phyloP scores from a whole-genome alignment of 2,329 filamentous ascomycete species.

The Pyrenophora graminea region DNA sequence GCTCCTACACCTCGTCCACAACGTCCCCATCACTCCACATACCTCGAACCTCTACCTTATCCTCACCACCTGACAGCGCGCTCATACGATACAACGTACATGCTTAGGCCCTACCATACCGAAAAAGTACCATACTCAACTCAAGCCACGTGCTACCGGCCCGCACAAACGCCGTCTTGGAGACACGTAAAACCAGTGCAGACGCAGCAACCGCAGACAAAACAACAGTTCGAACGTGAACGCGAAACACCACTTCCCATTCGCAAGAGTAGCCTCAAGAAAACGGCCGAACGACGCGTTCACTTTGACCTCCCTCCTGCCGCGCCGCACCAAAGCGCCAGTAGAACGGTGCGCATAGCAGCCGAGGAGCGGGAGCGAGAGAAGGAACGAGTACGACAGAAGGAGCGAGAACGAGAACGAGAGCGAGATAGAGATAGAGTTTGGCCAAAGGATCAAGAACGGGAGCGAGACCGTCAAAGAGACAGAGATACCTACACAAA shows the following conservation, averaged over 20 bases:
- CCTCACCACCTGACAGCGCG: not conserved
- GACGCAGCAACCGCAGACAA: not conserved
- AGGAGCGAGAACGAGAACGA: not conserved
- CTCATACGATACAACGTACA: constrained; percentile 4
- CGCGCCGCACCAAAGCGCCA: not conserved
- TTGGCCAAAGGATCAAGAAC: not conserved
- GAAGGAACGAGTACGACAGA: not conserved
- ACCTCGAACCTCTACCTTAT: not conserved
- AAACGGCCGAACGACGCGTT: constrained; percentile 8
- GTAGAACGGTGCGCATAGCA: not conserved
- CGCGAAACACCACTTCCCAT: not conserved
- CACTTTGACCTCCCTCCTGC: constrained; percentile 2
- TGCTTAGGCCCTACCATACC: constrained; percentile 1
- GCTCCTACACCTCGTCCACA: not conserved
- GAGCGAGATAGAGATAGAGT: not conserved
- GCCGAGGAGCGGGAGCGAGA: not conserved
- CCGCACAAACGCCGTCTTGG: not conserved
- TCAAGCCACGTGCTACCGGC: not conserved
- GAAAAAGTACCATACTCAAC: not conserved
- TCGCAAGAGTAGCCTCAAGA: not conserved
- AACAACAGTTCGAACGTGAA: not conserved
- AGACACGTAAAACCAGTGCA: not conserved
- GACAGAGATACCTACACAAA: no score
- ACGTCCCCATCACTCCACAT: not conserved
- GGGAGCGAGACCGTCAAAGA: not conserved